These are phyloP conservation scores for Pythium monospermum DNA, from an alignment of 352 stramenopile species.

Conservation along the genomic window DNA sequence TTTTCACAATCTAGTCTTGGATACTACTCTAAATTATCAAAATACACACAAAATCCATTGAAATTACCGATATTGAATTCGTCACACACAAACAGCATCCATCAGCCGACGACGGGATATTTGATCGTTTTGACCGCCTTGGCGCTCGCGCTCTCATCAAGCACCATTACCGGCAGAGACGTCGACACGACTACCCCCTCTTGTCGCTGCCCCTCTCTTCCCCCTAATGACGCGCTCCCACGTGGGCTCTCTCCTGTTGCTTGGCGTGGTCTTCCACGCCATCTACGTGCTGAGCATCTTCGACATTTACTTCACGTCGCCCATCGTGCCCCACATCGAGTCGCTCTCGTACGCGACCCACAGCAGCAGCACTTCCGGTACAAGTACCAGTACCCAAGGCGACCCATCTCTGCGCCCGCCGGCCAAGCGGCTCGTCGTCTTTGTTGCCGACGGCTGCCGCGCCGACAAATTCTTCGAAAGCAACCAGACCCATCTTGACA, in stretches of 20 bases:
- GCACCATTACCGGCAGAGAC: neutral
- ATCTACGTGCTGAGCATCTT: conserved; percentile 88
- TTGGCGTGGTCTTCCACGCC: conserved; percentile 75
- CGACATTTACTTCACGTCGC: conserved; percentile 89
- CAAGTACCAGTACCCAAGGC: too few species aligned
- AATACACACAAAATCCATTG: neutral
- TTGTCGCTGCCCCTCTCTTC: neutral
- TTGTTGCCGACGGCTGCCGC: conserved; percentile 79
- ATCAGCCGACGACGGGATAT: too few species aligned
- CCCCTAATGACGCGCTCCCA: neutral
- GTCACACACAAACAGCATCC: too few species aligned
- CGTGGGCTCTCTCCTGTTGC: conserved; percentile 36
- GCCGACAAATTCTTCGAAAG: conserved; percentile 83
- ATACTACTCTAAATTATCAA: conserved; percentile 1
- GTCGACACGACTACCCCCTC: neutral
- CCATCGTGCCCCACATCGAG: conserved; percentile 63
- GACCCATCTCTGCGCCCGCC: conserved; percentile 18
- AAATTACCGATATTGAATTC: neutral
- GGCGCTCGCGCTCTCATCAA: too few species aligned
- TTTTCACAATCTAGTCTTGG: too few species aligned
- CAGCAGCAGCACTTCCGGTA: conserved; percentile 15
- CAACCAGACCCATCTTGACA: too few species aligned
- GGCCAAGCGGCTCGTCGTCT: conserved; percentile 63
- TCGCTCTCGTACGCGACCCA: conserved; percentile 32
- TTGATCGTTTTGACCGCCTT: too few species aligned